These are phyloP conservation scores for Catharanthus roseus DNA, from an alignment of 257 asterid genomes.

Conservation along the genomic window DNA sequence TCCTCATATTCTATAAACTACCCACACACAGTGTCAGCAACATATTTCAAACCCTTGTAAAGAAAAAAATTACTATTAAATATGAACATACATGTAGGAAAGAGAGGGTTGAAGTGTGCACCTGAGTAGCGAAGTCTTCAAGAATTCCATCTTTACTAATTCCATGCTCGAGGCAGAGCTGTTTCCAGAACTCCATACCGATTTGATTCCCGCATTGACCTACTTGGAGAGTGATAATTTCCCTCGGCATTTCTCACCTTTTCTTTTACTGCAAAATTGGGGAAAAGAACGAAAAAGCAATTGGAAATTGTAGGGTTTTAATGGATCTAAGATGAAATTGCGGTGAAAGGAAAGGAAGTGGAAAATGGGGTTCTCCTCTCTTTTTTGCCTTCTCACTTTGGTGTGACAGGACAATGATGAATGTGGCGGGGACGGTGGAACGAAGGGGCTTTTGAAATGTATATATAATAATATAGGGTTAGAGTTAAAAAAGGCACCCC, in stretches of 20 bases:
- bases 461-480: too few species aligned
- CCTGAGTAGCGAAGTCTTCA: conserved; percentile 98
- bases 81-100: not conserved
- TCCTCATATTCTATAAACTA: not conserved
- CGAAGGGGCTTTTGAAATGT: conserved; percentile 9
- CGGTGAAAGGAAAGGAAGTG: not conserved
- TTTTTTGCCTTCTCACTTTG: not conserved
- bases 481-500: too few species aligned
- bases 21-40: not conserved
- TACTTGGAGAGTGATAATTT: conserved; percentile 85
- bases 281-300: conserved; percentile 57
- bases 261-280: conserved; percentile 24
- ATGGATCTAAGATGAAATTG: not conserved
- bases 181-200: conserved; percentile 99
- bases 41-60: not conserved
- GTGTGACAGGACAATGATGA: conserved; percentile 5
- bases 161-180: conserved; percentile 98
- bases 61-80: not conserved
- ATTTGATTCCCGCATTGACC: conserved; percentile 99
- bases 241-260: conserved; percentile 73
- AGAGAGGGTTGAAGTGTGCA: conserved; percentile 9
- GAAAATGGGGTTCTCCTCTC: not conserved
- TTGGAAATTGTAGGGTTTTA: conserved; percentile 33
- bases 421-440: conserved; percentile 18
- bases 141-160: conserved; percentile 96